Conservation (phyloP, 495 filamentous ascomycete genomes). For the Podospora anserina region DNA sequence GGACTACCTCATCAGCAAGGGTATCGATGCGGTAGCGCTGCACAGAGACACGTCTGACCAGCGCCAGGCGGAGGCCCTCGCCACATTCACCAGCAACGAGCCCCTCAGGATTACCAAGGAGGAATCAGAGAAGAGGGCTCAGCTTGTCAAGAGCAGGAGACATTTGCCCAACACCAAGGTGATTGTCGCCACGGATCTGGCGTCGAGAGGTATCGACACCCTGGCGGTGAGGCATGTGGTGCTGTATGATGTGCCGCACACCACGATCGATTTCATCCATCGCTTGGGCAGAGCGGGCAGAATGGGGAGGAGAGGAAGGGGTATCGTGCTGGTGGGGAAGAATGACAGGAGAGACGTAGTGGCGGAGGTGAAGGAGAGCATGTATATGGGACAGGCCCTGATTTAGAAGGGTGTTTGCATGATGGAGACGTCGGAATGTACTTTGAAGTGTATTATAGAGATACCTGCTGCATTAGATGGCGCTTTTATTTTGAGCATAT, state of each 20-base stretch:
- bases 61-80: slow-evolving; percentile 69
- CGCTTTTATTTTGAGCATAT: background rate
- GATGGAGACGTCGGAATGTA: background rate
- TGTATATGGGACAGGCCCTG: slow-evolving; percentile 87
- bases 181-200: slow-evolving; percentile 88
- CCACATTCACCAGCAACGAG: slow-evolving; percentile 64
- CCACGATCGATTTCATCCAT: slow-evolving; percentile 95
- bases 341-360: slow-evolving; percentile 87
- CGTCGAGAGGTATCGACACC: slow-evolving; percentile 91
- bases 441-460: slow-evolving; percentile 1
- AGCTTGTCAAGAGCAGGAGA: slow-evolving; percentile 20
- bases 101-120: slow-evolving; percentile 36
- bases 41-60: slow-evolving; percentile 74
- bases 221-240: slow-evolving; percentile 87
- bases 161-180: slow-evolving; percentile 71
- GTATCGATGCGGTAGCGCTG: slow-evolving; percentile 80
- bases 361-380: slow-evolving; percentile 86
- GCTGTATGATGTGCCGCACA: slow-evolving; percentile 92
- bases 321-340: slow-evolving; percentile 85
- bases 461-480: background rate
- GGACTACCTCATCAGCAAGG: slow-evolving; percentile 74
- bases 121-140: slow-evolving; percentile 17
- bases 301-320: slow-evolving; percentile 87
- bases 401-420: slow-evolving; percentile 48
- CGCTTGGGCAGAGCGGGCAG: slow-evolving; percentile 85